These are phyloP conservation scores for Centella asiatica DNA, from an alignment of 129 eudicot species.

Conservation along the genomic window DNA sequence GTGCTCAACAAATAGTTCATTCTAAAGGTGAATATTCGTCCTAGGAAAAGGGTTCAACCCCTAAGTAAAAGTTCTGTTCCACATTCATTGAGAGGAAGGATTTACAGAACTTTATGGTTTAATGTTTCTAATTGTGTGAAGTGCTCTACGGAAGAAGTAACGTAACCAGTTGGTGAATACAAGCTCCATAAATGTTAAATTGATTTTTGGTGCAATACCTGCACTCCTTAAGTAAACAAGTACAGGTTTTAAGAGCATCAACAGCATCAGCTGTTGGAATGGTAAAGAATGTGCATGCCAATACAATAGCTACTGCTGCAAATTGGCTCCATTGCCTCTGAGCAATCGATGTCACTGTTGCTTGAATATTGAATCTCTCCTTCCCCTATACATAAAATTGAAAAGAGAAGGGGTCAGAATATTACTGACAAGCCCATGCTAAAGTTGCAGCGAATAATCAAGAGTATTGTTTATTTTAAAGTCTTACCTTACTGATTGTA, in stretches of 20 bases:
- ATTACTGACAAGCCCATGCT: background rate
- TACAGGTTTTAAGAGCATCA: conserved; percentile 82
- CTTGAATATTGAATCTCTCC: conserved; percentile 22
- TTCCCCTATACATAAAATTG: conserved; percentile 26
- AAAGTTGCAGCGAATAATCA: background rate
- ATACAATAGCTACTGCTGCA: conserved; percentile 40
- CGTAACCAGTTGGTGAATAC: background rate
- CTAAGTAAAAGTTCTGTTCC: background rate
- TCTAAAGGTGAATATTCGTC: too few relatives aligned
- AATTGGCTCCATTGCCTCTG: conserved; percentile 49
- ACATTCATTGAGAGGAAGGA: background rate
- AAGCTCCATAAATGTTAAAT: background rate
- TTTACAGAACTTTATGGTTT: background rate
- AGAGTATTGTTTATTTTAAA: background rate
- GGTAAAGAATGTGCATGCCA: conserved; percentile 47
- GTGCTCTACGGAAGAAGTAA: background rate
- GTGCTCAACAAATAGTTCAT: background rate
- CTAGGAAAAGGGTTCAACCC: background rate
- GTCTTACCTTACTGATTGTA: conserved; percentile 39
- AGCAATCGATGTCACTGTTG: conserved; percentile 22
- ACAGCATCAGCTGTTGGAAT: conserved; percentile 76
- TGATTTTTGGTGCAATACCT: conserved; percentile 30
- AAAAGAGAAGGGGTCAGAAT: background rate
- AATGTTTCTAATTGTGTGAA: background rate
- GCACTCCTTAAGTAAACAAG: conserved; percentile 88